Evolutionary conservation across 2,329 filamentous ascomycete species (phyloP), one percentile per base, ranked within the genome.

Genomic region (Hymenotorrendiella dingleyae): DNA sequence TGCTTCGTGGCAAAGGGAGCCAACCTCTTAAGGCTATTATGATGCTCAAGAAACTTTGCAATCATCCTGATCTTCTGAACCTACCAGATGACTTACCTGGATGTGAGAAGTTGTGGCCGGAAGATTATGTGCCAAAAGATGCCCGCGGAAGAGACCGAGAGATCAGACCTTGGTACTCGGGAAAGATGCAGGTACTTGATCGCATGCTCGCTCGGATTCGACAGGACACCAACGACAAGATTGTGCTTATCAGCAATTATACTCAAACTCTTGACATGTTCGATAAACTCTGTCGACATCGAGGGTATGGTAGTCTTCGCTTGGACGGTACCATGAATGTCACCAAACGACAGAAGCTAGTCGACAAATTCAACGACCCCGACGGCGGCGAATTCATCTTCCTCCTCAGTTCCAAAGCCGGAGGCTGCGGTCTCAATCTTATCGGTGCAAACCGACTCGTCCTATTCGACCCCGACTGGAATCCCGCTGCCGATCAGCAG

Each of bases 291-390:
- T 98, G 93, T 61, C 86, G 91, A 30, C 76, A 80, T 43, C 85
- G 89, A 12, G 77, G 74, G 3, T 98, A 98, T 58, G 91, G 91
- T 29, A 85, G 74, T 53, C 74, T 98, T 39, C 84, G 93, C 21
- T 82, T 98, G 3, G 93, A 98, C 58, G 93, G 94, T 33, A 94
- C 87, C 6, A 97, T 98, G 93, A 94, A 90, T 58, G 89, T 97
- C 54, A 94, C 84, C 64, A 98, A 98, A 67, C 83, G 93, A 9
- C 87, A 95, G 59, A 98, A 96, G 66, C 78, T 98, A 2, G 93
- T 98, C 6, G 93, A 98, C 70, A 91, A 85, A 54, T 98, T 98
- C 73, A 98, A 98, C 61, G 82, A 98, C 54, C 93, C 93, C 0
- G 76, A 91, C 5, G 90, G 90, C 1, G 73, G 76, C 2, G 93